A percentile compares a stretch with the other conserved stretches of the same genome.
Evolutionary conservation across 139 green algal species (phyloP).

Genomic region (Edaphochlamys debaryana): DNA sequence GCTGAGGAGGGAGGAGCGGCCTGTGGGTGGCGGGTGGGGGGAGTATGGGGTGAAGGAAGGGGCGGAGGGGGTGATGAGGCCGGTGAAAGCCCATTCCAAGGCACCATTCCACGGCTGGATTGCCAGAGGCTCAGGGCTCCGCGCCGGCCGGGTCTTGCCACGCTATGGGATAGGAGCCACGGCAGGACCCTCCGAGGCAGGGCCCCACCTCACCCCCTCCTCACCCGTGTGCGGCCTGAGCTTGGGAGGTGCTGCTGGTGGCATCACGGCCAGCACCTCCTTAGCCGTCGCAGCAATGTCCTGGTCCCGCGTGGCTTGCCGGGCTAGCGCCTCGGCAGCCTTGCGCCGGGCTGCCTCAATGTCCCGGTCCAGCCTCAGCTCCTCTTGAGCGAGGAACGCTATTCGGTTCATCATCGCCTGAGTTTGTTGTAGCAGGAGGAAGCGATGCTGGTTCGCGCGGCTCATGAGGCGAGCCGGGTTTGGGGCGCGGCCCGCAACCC

Average conservation of each 20-base stretch:
- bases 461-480: too few relatives aligned
- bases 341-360: constrained; percentile 11
- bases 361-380: constrained; percentile 30
- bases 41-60: not conserved
- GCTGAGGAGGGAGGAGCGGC: constrained; percentile 9
- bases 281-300: constrained; percentile 22
- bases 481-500: too few relatives aligned
- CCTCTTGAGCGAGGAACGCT: constrained; percentile 36
- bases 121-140: too few relatives aligned
- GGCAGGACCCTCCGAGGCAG: too few relatives aligned
- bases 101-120: too few relatives aligned
- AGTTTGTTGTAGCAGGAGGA: too few relatives aligned
- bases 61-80: not conserved
- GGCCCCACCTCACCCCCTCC: too few relatives aligned
- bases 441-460: too few relatives aligned
- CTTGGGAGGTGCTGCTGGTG: not conserved
- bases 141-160: too few relatives aligned
- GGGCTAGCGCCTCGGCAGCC: constrained; percentile 18
- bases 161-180: too few relatives aligned
- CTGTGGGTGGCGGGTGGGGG: not conserved
- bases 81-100: too few relatives aligned
- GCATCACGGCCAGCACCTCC: constrained; percentile 29
- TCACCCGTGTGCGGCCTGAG: constrained; percentile 33
- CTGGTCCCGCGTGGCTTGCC: constrained; percentile 12
- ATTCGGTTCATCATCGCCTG: constrained; percentile 46